A percentile compares a stretch with the other conserved stretches of the same genome.
Conservation (phyloP, 441 rosid species). For the Melastoma candidum region DNA sequence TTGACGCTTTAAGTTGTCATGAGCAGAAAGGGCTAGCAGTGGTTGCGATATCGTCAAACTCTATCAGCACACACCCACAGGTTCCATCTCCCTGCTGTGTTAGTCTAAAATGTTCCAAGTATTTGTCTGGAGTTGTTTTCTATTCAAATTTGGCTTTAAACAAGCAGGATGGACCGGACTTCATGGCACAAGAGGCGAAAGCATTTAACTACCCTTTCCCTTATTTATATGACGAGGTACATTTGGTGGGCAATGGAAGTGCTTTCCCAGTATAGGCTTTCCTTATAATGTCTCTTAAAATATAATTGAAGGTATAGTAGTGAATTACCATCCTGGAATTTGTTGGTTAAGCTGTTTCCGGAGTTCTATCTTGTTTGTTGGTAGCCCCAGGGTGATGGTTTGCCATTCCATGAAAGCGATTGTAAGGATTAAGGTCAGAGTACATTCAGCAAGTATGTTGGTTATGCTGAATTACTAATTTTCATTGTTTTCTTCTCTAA, state of each 20-base stretch:
- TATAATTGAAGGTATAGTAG: not conserved
- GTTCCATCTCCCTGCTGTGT: slow-evolving; percentile 21
- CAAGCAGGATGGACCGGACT: slow-evolving; percentile 83
- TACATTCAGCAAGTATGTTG: too few species aligned
- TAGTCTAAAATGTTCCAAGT: slow-evolving; percentile 21
- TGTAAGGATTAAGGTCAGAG: too few species aligned
- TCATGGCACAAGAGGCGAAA: slow-evolving; percentile 85
- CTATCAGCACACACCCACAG: slow-evolving; percentile 80
- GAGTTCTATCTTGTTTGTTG: too few species aligned
- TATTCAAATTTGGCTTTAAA: slow-evolving; percentile 19
- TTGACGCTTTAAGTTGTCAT: slow-evolving; percentile 1
- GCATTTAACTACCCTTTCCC: slow-evolving; percentile 66
- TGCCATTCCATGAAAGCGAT: too few species aligned
- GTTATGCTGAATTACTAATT: too few species aligned
- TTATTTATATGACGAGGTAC: slow-evolving; percentile 76
- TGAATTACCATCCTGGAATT: too few species aligned
- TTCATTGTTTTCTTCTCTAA: too few species aligned
- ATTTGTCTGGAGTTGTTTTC: slow-evolving; percentile 15
- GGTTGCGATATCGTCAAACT: slow-evolving; percentile 86
- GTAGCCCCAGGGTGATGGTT: too few species aligned
- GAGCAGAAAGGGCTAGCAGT: slow-evolving; percentile 83
- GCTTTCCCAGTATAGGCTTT: not conserved
- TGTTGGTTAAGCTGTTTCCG: too few species aligned
- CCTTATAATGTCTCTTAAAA: not conserved
- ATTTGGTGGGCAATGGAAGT: slow-evolving; percentile 7